Conservation (phyloP, 345 rosid genomes). For the Hibiscus tridactylites region DNA sequence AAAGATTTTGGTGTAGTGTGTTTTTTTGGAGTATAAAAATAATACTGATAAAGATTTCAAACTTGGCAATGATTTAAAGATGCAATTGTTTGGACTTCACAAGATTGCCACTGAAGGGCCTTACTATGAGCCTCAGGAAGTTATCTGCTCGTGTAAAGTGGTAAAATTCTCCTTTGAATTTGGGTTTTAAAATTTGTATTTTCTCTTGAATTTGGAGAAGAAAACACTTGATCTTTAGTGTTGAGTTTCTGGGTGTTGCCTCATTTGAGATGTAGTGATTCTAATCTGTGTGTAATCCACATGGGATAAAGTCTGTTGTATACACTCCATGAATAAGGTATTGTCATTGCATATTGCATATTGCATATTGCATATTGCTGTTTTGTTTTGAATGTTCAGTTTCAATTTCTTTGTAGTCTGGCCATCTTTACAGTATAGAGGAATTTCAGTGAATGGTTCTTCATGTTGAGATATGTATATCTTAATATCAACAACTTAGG, state of each 20-base stretch:
- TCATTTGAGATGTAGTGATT: neutral
- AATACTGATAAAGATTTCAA: constrained; percentile 17
- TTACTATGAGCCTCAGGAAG: constrained; percentile 32
- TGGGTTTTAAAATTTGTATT: neutral
- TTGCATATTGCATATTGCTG: neutral
- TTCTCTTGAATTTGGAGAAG: neutral
- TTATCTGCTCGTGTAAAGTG: constrained; percentile 47
- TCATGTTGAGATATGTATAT: neutral
- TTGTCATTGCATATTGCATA: neutral
- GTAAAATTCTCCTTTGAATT: constrained; percentile 15
- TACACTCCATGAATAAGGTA: constrained; percentile 14
- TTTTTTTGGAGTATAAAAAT: constrained; percentile 21
- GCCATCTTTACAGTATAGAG: neutral
- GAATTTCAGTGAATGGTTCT: neutral
- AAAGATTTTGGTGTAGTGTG: constrained; percentile 35
- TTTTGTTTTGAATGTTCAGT: neutral
- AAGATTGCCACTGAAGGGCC: constrained; percentile 48
- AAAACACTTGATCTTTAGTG: neutral
- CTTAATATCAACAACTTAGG: neutral
- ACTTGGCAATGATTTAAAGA: constrained; percentile 19
- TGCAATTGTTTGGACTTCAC: constrained; percentile 41
- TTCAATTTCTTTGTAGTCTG: neutral
- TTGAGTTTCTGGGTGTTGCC: neutral
- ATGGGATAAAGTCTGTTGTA: constrained; percentile 1
- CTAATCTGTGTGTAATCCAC: neutral